These are phyloP conservation scores for Spinellus fusiger DNA, from an alignment of 192 early-diverging fungal species.

Conservation along the genomic window DNA sequence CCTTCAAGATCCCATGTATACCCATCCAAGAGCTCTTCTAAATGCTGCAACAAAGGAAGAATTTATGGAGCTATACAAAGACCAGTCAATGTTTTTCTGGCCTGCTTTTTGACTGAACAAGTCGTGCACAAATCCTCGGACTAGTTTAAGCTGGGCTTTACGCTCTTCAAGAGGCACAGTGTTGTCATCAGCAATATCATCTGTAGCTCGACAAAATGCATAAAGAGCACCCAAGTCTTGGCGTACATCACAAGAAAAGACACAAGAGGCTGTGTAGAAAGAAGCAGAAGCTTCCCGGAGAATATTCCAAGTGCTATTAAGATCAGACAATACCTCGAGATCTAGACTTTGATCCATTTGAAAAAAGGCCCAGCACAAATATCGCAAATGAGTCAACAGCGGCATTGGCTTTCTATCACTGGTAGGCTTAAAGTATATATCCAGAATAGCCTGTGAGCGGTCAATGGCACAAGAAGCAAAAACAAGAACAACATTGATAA, in stretches of 20 bases:
- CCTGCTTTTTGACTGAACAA: constrained; percentile 15
- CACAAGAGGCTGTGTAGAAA: constrained; percentile 30
- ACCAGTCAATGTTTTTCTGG: constrained; percentile 21
- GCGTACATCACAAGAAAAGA: constrained; percentile 23
- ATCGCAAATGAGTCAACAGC: not conserved
- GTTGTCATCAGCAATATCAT: constrained; percentile 33
- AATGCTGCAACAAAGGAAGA: constrained; percentile 10
- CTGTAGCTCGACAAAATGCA: constrained; percentile 32
- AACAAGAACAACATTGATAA: constrained; percentile 34
- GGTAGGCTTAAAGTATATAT: constrained; percentile 11
- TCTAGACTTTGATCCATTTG: constrained; percentile 14
- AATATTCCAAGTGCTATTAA: constrained; percentile 14
- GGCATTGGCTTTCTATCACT: not conserved
- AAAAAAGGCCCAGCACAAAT: constrained; percentile 16
- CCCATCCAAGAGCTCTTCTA: constrained; percentile 28
- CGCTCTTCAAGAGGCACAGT: constrained; percentile 6
- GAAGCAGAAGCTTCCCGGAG: constrained; percentile 20
- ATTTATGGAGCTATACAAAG: constrained; percentile 8
- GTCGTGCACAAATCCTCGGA: constrained; percentile 19
- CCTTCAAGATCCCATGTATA: constrained; percentile 29
- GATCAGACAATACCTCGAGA: constrained; percentile 6
- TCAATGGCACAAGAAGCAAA: constrained; percentile 33
- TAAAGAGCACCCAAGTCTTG: constrained; percentile 32
- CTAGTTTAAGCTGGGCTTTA: constrained; percentile 5
- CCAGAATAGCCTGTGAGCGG: constrained; percentile 20